Conservation (phyloP, 805 yeast genomes). For the Saturnispora diversa region DNA sequence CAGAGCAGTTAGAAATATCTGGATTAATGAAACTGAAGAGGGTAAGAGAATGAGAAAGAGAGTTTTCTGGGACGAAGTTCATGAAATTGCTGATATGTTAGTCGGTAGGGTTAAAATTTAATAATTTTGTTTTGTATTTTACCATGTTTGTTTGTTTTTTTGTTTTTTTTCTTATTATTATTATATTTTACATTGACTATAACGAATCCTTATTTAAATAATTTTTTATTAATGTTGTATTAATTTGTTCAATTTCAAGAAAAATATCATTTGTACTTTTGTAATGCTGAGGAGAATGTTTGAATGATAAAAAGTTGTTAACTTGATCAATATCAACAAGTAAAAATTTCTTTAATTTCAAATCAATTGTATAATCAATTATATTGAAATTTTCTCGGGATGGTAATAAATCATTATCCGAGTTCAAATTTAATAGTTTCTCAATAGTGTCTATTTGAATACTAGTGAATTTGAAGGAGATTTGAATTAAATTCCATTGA, state of each 20-base stretch:
- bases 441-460: constrained; percentile 16
- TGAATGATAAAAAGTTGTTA: constrained; percentile 16
- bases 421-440: no score
- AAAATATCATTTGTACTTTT: background rate
- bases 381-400: constrained; percentile 4
- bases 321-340: constrained; percentile 23
- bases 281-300: background rate
- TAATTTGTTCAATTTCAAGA: background rate
- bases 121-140: background rate
- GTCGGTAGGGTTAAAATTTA: constrained; percentile 54
- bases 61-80: constrained; percentile 71
- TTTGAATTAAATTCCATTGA: constrained; percentile 19
- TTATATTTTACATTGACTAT: background rate
- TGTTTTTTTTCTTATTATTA: constrained; percentile 1
- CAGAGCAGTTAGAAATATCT: constrained; percentile 65
- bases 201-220: background rate
- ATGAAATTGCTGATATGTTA: constrained; percentile 76
- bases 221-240: background rate
- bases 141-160: background rate
- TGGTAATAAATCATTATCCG: constrained; percentile 8
- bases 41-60: constrained; percentile 78
- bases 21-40: constrained; percentile 81
- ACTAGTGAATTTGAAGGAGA: constrained; percentile 19
- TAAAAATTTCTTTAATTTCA: constrained; percentile 20
- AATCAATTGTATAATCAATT: constrained; percentile 15